Percentiles rank a stretch among this genome's conserved stretches.
These are phyloP conservation scores for Septoria petroselini DNA, from an alignment of 2,329 filamentous ascomycete genomes.

Conservation along the genomic window DNA sequence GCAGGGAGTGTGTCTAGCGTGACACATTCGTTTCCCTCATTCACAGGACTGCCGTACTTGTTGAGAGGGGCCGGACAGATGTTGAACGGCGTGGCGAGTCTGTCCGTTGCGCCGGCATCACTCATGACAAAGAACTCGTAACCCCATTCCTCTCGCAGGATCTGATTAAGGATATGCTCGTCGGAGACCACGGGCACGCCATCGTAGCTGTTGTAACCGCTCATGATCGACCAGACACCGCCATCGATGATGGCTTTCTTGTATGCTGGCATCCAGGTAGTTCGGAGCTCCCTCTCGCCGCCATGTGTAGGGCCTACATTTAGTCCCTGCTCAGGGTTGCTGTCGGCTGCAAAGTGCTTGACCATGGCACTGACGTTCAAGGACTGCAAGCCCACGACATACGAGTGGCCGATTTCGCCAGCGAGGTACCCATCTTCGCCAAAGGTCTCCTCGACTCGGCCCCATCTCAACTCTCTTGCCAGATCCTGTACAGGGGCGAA, in stretches of 20 bases:
- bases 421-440: constrained; percentile 67
- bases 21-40: constrained; percentile 60
- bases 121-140: constrained; percentile 66
- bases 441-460: constrained; percentile 71
- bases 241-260: constrained; percentile 69
- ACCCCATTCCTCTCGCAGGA: constrained; percentile 68
- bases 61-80: constrained; percentile 53
- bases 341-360: constrained; percentile 72
- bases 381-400: constrained; percentile 60
- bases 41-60: constrained; percentile 47
- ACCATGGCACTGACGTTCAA: constrained; percentile 67
- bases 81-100: constrained; percentile 62
- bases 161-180: constrained; percentile 63
- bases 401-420: constrained; percentile 65
- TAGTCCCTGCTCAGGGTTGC: constrained; percentile 66
- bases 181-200: constrained; percentile 66
- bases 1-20: constrained; percentile 62
- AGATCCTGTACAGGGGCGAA: constrained; percentile 70
- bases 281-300: constrained; percentile 54
- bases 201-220: constrained; percentile 69
- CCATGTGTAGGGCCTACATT: constrained; percentile 62
- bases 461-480: constrained; percentile 67
- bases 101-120: constrained; percentile 69
- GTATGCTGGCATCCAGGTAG: constrained; percentile 57
- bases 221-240: constrained; percentile 67